These are phyloP conservation scores for Fusarium xyrophilum DNA, from an alignment of 2,329 filamentous ascomycete genomes.

Conservation along the genomic window DNA sequence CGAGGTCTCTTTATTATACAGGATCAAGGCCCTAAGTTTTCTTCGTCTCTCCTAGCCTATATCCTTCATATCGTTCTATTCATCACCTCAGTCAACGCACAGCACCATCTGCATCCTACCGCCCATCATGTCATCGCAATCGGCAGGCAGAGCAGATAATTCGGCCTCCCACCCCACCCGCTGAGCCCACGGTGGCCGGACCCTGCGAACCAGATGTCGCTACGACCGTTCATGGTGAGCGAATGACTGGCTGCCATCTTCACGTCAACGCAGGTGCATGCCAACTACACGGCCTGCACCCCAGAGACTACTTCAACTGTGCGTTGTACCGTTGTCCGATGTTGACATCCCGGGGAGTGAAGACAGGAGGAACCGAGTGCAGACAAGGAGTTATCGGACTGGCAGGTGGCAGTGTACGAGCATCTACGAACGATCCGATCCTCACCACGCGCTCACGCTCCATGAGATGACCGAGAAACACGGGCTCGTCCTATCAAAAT, in stretches of 20 bases:
- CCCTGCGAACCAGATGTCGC: not conserved
- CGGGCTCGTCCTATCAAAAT: fast-evolving
- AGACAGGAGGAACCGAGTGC: not conserved
- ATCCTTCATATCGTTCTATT: not conserved
- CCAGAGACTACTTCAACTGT: not conserved
- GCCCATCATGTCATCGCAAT: not conserved
- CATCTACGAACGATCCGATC: not conserved
- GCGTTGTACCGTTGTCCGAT: fast-evolving
- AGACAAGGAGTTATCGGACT: not conserved
- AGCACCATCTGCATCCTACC: not conserved
- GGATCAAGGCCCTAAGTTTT: not conserved
- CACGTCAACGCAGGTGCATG: not conserved
- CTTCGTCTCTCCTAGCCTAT: not conserved
- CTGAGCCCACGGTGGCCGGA: fast-evolving
- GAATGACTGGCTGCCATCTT: too few species aligned
- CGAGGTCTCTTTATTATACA: not conserved
- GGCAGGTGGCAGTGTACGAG: not conserved
- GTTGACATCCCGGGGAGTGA: not conserved
- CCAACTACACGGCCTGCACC: not conserved
- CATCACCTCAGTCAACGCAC: too few species aligned
- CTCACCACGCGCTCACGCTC: not conserved
- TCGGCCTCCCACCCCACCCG: not conserved
- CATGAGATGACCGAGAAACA: not conserved
- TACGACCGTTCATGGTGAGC: not conserved
- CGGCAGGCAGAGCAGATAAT: not conserved